Base-by-base conservation (phyloP, 108 stramenopile genomes). In the Cyclostephanos invisitatus region DNA sequence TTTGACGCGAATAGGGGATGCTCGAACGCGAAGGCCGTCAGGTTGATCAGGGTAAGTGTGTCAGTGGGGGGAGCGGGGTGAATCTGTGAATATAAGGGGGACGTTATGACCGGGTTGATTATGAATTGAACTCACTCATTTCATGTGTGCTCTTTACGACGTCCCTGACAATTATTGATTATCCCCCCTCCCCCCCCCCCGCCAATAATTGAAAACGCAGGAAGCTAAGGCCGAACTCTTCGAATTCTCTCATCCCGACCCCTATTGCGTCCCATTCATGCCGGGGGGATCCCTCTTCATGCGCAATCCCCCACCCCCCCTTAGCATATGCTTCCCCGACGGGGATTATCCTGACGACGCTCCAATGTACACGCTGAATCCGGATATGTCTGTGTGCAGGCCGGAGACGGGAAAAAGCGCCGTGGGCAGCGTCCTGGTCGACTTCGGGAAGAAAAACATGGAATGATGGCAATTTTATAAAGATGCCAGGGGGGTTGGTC, bases 251-350 rank as follows among this genome's bases (percentile, higher is more conserved):
- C 96, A 96, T 68, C 96, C 95, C n/a, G 96, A 95, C 82, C 89
- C 86, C 10, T 97, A 97, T 81, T 86, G 92, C 58, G 81, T 83
- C 40, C 89, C 97, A 6, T 88, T 84, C 87, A 98, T 99, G 98
- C 98, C 98, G 0, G 97, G 97, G 20, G 98, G 98, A n/a, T 87
- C 93, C 22, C 87, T 92, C 37, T 98, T 97, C 81, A 99, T 99
- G 98, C 88, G 98, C 40, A 97, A 99, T 73, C 95, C 98, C 15
- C 95, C 98, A 11, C 83, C 85, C 37, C 97, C 98, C 5, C 80
- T 95, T 27, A 83, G 87, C 58, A 94, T 97, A 28, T 95, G 96
- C 81, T 96, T 94, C 71, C 93, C 95, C n/a, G 95, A 96, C 61
- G 95, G 95, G 24, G 82, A 96, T 77, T 81, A 86, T 60, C 93